Evolutionary conservation across 2,329 filamentous ascomycete genomes (phyloP).

Genomic region (Akanthomyces uredinophilus): DNA sequence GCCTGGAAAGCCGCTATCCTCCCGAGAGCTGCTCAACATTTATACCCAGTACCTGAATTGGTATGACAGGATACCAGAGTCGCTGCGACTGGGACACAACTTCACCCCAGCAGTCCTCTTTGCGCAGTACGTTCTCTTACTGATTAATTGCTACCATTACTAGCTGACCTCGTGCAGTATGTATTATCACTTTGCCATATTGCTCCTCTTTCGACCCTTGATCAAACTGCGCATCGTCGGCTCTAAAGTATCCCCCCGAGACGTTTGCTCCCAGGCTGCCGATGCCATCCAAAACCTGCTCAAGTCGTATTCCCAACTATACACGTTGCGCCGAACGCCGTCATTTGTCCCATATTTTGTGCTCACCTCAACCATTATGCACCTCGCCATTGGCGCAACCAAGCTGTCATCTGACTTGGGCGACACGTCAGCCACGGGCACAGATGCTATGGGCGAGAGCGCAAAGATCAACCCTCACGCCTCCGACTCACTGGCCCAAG

Average conservation of each 20-base stretch:
- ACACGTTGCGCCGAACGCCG: constrained; percentile 53
- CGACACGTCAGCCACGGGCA: constrained; percentile 17
- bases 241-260: constrained; percentile 57
- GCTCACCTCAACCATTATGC: constrained; percentile 57
- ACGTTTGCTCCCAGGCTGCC: constrained; percentile 59
- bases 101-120: constrained; percentile 70
- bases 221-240: constrained; percentile 60
- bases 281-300: constrained; percentile 54
- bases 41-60: constrained; percentile 67
- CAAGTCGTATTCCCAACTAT: constrained; percentile 53
- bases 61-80: constrained; percentile 63
- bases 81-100: constrained; percentile 59
- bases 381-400: constrained; percentile 48
- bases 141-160: neutral
- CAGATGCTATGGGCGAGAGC: constrained; percentile 29
- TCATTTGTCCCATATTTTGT: constrained; percentile 59
- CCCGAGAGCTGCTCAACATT: constrained; percentile 55
- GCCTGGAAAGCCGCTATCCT: constrained; percentile 59
- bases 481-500: constrained; percentile 43
- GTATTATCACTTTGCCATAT: constrained; percentile 66
- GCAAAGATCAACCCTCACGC: constrained; percentile 35
- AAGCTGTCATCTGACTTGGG: constrained; percentile 19
- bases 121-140: constrained; percentile 55
- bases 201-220: constrained; percentile 69
- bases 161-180: constrained; percentile 41